Conservation (phyloP, 1,139 yeast genomes). For the Zygosaccharomyces pseudobailii region DNA sequence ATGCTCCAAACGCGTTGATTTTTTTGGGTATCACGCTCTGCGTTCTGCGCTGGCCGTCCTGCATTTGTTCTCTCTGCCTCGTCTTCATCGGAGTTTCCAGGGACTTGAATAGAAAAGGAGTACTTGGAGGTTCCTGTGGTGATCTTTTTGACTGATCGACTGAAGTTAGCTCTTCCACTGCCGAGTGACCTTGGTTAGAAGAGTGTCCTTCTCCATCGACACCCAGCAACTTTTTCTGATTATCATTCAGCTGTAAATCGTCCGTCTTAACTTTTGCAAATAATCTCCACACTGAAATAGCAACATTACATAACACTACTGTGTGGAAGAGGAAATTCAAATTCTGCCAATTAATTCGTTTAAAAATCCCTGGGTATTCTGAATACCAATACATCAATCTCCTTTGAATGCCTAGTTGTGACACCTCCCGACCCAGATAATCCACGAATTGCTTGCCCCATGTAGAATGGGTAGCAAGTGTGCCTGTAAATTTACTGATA, state of each 20-base stretch:
- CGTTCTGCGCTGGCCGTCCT: conserved; percentile 2
- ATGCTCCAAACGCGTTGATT: conserved; percentile 18
- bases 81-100: conserved; percentile 28
- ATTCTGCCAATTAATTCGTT: conserved; percentile 10
- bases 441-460: conserved; percentile 12
- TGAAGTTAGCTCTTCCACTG: neutral
- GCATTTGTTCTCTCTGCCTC: conserved; percentile 11
- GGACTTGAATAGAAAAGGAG: conserved; percentile 33
- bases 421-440: conserved; percentile 3
- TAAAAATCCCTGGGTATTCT: conserved; percentile 5
- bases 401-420: conserved; percentile 4
- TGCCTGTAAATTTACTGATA: conserved; percentile 23
- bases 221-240: conserved; percentile 43
- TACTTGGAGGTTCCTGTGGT: conserved; percentile 21
- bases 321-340: conserved; percentile 28
- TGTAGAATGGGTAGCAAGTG: conserved; percentile 25
- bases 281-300: conserved; percentile 36
- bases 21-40: conserved; percentile 11
- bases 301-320: conserved; percentile 38
- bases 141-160: neutral
- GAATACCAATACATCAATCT: conserved; percentile 5
- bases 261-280: conserved; percentile 33
- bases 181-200: neutral
- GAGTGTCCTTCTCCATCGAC: neutral
- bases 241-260: conserved; percentile 40